These are phyloP conservation scores for Russula abietina DNA, from an alignment of 768 basidiomycete genomes.

Conservation along the genomic window DNA sequence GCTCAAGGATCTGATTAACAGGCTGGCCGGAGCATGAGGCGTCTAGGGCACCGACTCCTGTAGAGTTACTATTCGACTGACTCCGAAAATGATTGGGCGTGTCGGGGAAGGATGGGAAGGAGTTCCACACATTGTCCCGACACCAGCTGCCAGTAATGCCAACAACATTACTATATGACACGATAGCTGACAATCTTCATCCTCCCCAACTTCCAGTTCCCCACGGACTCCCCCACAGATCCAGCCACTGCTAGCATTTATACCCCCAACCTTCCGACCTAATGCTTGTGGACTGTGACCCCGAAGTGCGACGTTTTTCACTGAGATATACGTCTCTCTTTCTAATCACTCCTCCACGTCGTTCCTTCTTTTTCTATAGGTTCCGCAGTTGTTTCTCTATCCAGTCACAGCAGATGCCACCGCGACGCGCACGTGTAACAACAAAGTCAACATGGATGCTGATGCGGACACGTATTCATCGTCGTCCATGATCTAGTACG, in stretches of 20 bases:
- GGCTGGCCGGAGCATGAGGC: conserved; percentile 15
- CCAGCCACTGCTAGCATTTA: conserved; percentile 46
- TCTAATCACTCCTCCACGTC: too few relatives aligned
- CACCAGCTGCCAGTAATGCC: conserved; percentile 35
- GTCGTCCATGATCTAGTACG: too few relatives aligned
- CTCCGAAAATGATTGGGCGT: conserved; percentile 26
- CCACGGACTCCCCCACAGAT: conserved; percentile 38
- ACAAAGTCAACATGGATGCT: too few relatives aligned
- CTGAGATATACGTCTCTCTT: too few relatives aligned
- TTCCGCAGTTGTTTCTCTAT: too few relatives aligned
- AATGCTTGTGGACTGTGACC: conserved; percentile 35
- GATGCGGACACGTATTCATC: too few relatives aligned
- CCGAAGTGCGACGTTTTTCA: conserved; percentile 34
- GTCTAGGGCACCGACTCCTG: conserved; percentile 25
- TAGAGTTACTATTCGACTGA: conserved; percentile 33
- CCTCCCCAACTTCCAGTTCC: conserved; percentile 37
- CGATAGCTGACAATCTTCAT: conserved; percentile 55
- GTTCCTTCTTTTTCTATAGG: too few relatives aligned
- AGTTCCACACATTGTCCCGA: conserved; percentile 37
- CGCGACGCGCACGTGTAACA: too few relatives aligned
- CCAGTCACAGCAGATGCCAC: too few relatives aligned
- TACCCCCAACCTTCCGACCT: conserved; percentile 52
- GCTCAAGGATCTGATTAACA: conserved; percentile 22
- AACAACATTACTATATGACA: conserved; percentile 51
- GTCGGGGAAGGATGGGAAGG: conserved; percentile 30